Evolutionary conservation across 2,329 filamentous ascomycete species (phyloP), one percentile per base, ranked within the genome.

Genomic region (Fusarium coicis): DNA sequence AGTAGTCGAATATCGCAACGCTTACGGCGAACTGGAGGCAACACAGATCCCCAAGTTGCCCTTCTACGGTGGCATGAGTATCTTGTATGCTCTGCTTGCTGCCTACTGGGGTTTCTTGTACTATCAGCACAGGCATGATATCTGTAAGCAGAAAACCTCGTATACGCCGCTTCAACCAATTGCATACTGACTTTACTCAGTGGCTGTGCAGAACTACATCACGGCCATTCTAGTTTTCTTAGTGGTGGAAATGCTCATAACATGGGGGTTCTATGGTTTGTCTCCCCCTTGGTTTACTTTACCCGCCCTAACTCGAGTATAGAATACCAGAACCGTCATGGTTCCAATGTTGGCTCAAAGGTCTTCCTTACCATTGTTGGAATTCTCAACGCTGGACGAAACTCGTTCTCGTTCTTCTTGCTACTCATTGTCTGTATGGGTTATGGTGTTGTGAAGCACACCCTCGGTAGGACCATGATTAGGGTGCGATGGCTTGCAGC

Each of bases 341-440:
- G 96, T 44, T 90, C 94, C 59, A 97, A 95, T 79, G 81, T 92
- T 5, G 91, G 93, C 49, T 91, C 94, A 64, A 97, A 97, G 81
- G 93, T 92, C 10, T 87, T 98, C 63, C 93, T 99, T 84, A 91
- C 98, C 23, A 85, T 98, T 30, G 96, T 98, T n/a, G 95, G 95
- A 42, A 88, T 98, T 30, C 87, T 99, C 49, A 98, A 97, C 80
- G 96, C 96, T 10, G 95, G 92, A 63, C 90, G 96, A 73, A 99
- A 98, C 83, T 98, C 96, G 0, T 98, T 99, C 81, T 98, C 96
- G 1, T 99, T 99, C 87, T 99, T 99, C 87, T 87, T 99, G 55
- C 88, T 99, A 14, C 91, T 99, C 59, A 98, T 99, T 75, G 96
- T 99, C 37, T 99, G 96, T 83, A 99, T 99, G 96, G 96, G 96